Conservation (phyloP, 495 filamentous ascomycete genomes). For the Penicillium subrubescens region DNA sequence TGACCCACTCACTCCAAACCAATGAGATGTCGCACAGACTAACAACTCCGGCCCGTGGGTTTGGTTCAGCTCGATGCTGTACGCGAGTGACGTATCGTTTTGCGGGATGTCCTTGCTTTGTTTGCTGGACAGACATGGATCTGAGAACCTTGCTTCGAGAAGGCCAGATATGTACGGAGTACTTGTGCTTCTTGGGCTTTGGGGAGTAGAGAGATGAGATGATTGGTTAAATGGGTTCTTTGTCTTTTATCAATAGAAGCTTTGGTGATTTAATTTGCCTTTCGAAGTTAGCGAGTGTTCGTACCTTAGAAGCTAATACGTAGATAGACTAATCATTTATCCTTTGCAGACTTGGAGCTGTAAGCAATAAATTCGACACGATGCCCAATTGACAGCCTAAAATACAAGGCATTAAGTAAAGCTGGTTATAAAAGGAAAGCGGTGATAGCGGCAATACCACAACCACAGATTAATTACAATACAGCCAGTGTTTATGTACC, state of each 20-base stretch:
- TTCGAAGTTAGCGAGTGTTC: too few species aligned
- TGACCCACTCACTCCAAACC: neutral
- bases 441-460: neutral
- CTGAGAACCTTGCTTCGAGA: slow-evolving; percentile 31
- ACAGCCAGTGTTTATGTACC: neutral
- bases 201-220: neutral
- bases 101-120: slow-evolving; percentile 10
- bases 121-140: slow-evolving; percentile 17
- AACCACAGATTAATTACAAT: neutral
- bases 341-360: neutral
- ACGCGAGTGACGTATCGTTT: slow-evolving; percentile 23
- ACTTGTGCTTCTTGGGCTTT: too few species aligned
- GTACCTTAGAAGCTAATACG: neutral
- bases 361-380: neutral
- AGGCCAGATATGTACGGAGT: slow-evolving; percentile 14
- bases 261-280: too few species aligned
- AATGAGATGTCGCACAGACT: neutral
- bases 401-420: neutral
- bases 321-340: neutral
- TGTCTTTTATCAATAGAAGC: too few species aligned
- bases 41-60: neutral
- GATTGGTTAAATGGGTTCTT: neutral
- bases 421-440: neutral
- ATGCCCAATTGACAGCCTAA: neutral
- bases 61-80: slow-evolving; percentile 19